phyloP scores from a whole-genome alignment of 2,329 filamentous ascomycete species.

The Trichoderma sp. region DNA sequence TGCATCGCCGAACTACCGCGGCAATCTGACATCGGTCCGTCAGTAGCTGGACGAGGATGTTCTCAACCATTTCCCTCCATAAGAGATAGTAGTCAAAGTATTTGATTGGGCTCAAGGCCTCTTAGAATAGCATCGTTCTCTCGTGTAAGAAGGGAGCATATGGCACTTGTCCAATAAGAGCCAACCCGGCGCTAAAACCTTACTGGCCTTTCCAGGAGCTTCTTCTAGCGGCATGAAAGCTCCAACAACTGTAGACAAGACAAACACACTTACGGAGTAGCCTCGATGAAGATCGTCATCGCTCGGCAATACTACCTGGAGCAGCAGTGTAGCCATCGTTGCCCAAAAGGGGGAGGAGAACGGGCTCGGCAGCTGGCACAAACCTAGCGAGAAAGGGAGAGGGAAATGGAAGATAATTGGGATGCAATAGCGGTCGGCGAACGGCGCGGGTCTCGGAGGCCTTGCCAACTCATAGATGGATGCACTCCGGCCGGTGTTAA shows the following conservation, averaged over 20 bases:
- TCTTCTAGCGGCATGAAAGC: not conserved
- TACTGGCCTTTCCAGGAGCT: not conserved
- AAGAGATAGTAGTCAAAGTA: not conserved
- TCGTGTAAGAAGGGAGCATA: not conserved
- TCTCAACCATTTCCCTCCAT: not conserved
- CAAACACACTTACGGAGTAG: not conserved
- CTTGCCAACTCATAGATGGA: constrained; percentile 12
- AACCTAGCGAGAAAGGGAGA: not conserved
- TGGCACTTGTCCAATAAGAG: not conserved
- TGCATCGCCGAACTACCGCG: not conserved
- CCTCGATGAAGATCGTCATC: not conserved
- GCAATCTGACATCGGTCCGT: not conserved
- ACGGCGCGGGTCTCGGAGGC: not conserved
- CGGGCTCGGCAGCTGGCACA: not conserved
- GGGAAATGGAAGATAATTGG: not conserved
- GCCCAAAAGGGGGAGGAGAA: not conserved
- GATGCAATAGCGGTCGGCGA: constrained; percentile 7
- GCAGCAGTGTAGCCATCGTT: not conserved
- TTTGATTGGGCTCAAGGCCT: not conserved
- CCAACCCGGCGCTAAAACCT: not conserved
- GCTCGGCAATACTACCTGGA: not conserved
- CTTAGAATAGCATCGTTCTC: not conserved
- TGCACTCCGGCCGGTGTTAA: not conserved
- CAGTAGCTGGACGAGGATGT: not conserved
- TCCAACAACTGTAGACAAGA: not conserved